These are phyloP conservation scores for Babjeviella inositovora DNA, from an alignment of 805 yeast species.

Conservation along the genomic window DNA sequence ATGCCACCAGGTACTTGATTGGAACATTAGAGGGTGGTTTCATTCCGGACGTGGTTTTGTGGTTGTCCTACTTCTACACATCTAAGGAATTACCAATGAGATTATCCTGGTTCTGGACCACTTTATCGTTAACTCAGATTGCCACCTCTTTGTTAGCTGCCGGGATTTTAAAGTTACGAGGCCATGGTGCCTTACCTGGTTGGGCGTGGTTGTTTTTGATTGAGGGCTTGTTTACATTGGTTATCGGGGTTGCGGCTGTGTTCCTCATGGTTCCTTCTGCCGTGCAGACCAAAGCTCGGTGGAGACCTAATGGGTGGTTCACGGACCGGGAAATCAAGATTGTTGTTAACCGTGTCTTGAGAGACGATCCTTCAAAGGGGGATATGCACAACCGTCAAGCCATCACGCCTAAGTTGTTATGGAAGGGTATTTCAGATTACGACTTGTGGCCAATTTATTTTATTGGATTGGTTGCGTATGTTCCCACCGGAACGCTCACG, in stretches of 20 bases:
- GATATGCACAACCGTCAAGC: constrained; percentile 51
- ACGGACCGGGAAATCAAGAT: constrained; percentile 16
- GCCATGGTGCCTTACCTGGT: constrained; percentile 29
- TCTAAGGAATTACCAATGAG: constrained; percentile 11
- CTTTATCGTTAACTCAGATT: constrained; percentile 9
- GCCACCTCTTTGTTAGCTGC: constrained; percentile 8
- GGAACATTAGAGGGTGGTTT: constrained; percentile 18
- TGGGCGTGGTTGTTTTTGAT: constrained; percentile 58
- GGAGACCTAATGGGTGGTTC: constrained; percentile 30
- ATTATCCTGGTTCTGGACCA: constrained; percentile 12
- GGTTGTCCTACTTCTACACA: constrained; percentile 18
- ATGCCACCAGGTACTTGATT: constrained; percentile 11
- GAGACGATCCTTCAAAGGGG: constrained; percentile 31
- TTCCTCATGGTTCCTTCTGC: constrained; percentile 40
- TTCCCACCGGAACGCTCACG: constrained; percentile 17
- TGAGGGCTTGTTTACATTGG: constrained; percentile 42
- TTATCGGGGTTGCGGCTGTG: constrained; percentile 29
- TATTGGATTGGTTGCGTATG: constrained; percentile 23
- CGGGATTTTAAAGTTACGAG: constrained; percentile 6
- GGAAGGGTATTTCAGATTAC: constrained; percentile 24
- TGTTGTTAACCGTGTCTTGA: constrained; percentile 18
- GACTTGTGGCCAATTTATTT: constrained; percentile 40
- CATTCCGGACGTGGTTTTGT: constrained; percentile 13
- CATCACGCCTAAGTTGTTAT: constrained; percentile 19
- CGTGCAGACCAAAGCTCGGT: constrained; percentile 32